Evolutionary conservation across 1,284 basidiomycete genomes (phyloP).

Genomic region (Golubevia sp.): DNA sequence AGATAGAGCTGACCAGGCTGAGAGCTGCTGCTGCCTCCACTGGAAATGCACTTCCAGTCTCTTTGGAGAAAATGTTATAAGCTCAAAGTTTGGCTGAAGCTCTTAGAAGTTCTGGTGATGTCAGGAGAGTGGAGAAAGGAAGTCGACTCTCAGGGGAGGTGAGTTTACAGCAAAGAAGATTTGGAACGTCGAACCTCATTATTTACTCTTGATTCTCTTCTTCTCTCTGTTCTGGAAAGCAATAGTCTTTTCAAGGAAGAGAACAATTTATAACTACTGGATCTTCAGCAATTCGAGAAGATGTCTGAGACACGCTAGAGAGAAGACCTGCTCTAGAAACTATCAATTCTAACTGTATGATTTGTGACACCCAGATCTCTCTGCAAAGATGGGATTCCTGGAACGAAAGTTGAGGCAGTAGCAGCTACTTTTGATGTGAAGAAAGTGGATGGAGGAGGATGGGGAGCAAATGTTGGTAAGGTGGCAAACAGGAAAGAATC

Average conservation of each 20-base stretch:
- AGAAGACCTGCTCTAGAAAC: too few species aligned
- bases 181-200: too few species aligned
- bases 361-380: slow-evolving; percentile 22
- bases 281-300: too few species aligned
- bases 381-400: slow-evolving; percentile 48
- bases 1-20: slow-evolving; percentile 10
- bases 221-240: too few species aligned
- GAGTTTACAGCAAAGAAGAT: too few species aligned
- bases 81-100: slow-evolving; percentile 27
- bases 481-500: background rate
- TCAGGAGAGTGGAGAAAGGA: too few species aligned
- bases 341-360: slow-evolving; percentile 16
- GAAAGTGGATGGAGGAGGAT: slow-evolving; percentile 23
- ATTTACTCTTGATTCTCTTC: too few species aligned
- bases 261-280: too few species aligned
- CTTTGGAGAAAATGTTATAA: slow-evolving; percentile 27
- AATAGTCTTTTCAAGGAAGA: too few species aligned
- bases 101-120: slow-evolving; percentile 16
- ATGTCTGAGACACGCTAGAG: too few species aligned
- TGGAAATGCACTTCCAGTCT: slow-evolving; percentile 25
- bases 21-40: slow-evolving; percentile 8
- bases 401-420: slow-evolving; percentile 41
- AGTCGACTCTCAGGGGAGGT: too few species aligned
- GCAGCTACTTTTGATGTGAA: slow-evolving; percentile 33
- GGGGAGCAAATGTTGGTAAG: background rate